Conservation (phyloP, 1,284 basidiomycete genomes). For the Sparassis latifolia region DNA sequence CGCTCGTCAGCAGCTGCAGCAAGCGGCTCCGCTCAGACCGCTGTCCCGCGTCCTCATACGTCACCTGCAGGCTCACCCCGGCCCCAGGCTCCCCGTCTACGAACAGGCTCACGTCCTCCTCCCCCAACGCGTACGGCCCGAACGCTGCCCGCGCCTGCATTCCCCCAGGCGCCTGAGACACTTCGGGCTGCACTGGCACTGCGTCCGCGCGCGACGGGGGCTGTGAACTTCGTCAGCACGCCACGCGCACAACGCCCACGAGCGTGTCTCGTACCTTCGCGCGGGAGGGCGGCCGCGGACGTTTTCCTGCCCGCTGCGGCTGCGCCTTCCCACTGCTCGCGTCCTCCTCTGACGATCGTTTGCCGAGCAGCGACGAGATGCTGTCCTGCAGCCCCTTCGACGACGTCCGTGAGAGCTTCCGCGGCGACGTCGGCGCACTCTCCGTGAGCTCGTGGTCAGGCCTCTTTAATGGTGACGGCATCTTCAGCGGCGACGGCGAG, state of each 20-base stretch:
- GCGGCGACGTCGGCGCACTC: conserved; percentile 22
- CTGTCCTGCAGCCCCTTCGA: conserved; percentile 54
- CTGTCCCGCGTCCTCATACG: conserved; percentile 64
- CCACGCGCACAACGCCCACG: neutral
- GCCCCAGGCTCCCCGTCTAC: neutral
- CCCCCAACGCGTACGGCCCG: neutral
- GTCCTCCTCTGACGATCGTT: conserved; percentile 41
- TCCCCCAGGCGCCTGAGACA: neutral
- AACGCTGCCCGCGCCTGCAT: neutral
- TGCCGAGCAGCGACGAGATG: conserved; percentile 60
- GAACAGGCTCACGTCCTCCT: neutral
- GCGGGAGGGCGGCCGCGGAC: conserved; percentile 33
- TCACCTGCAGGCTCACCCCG: conserved; percentile 39
- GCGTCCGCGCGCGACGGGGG: neutral
- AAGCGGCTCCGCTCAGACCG: conserved; percentile 47
- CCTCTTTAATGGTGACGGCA: conserved; percentile 15
- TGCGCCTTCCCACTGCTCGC: conserved; percentile 16
- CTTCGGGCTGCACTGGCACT: neutral
- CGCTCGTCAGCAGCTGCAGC: conserved; percentile 28
- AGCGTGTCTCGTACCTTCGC: conserved; percentile 32
- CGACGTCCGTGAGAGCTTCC: conserved; percentile 5
- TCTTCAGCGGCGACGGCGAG: conserved; percentile 4
- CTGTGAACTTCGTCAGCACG: neutral
- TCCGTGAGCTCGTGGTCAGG: conserved; percentile 38
- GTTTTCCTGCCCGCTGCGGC: conserved; percentile 29